A percentile compares a stretch with the other conserved stretches of the same genome.
Conservation (phyloP, 2,329 filamentous ascomycete species). For the Septoria linicola region DNA sequence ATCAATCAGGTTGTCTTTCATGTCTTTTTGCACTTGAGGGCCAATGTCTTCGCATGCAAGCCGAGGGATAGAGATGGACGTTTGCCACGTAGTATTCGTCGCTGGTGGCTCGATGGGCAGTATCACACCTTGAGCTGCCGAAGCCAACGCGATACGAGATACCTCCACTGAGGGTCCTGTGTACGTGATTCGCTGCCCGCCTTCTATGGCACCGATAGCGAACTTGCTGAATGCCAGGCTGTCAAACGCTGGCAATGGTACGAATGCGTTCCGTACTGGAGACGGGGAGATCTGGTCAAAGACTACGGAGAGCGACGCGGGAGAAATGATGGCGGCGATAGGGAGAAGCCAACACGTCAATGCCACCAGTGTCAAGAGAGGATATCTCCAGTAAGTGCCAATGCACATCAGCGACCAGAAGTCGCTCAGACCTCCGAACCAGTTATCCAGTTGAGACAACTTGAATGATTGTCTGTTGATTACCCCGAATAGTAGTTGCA, state of each 20-base stretch:
- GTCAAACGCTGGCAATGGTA: conserved; percentile 15
- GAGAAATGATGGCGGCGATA: conserved; percentile 17
- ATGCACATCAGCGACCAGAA: conserved; percentile 9
- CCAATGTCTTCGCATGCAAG: conserved; percentile 11
- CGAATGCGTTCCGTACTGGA: background rate
- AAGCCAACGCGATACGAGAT: conserved; percentile 6
- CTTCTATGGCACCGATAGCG: background rate
- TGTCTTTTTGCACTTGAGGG: background rate
- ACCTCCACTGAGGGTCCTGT: conserved; percentile 7
- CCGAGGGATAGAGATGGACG: conserved; percentile 4
- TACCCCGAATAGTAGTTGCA: conserved; percentile 19
- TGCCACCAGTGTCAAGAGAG: conserved; percentile 13
- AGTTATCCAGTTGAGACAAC: conserved; percentile 15
- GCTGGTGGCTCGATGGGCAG: conserved; percentile 14
- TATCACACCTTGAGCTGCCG: conserved; percentile 11
- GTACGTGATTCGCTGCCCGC: background rate
- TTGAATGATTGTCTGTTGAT: conserved; percentile 1
- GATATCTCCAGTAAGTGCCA: conserved; percentile 13
- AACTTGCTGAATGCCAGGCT: conserved; percentile 6
- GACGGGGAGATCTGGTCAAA: conserved; percentile 15
- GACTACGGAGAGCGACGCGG: conserved; percentile 12
- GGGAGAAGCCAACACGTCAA: conserved; percentile 19
- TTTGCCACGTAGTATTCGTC: conserved; percentile 16
- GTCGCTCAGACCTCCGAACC: conserved; percentile 17
- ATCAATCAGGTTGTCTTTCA: conserved; percentile 9